These are phyloP conservation scores for Trametes hirsuta DNA, from an alignment of 1,284 basidiomycete genomes.

Conservation along the genomic window DNA sequence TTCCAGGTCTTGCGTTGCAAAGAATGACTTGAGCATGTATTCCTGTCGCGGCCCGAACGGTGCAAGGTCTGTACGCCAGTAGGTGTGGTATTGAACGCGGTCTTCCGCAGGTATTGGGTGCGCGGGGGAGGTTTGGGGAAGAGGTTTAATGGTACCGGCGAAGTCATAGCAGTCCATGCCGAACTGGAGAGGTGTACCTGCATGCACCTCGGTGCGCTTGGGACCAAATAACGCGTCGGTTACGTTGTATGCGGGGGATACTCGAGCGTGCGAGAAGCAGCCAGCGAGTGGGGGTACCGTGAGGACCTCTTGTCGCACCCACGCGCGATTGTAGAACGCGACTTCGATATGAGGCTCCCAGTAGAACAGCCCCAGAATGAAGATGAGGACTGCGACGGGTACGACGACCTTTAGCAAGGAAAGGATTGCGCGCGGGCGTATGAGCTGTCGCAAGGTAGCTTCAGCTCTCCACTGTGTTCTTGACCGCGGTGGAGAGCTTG, in stretches of 20 bases:
- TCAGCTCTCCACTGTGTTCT: background rate
- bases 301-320: slow-evolving; percentile 74
- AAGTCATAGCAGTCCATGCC: slow-evolving; percentile 90
- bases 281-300: slow-evolving; percentile 65
- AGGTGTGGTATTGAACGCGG: slow-evolving; percentile 79
- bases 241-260: slow-evolving; percentile 73
- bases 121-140: slow-evolving; percentile 4
- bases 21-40: slow-evolving; percentile 86
- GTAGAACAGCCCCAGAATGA: slow-evolving; percentile 51
- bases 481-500: background rate
- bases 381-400: slow-evolving; percentile 39
- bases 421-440: slow-evolving; percentile 24
- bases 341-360: slow-evolving; percentile 86
- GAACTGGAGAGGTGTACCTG: slow-evolving; percentile 74
- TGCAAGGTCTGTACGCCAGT: slow-evolving; percentile 87
- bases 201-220: slow-evolving; percentile 71
- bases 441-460: slow-evolving; percentile 5
- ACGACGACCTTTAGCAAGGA: slow-evolving; percentile 31
- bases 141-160: slow-evolving; percentile 45
- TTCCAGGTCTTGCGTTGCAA: slow-evolving; percentile 81
- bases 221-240: slow-evolving; percentile 62
- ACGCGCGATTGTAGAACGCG: slow-evolving; percentile 72
- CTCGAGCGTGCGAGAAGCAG: slow-evolving; percentile 67
- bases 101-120: slow-evolving; percentile 38
- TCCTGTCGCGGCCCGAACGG: slow-evolving; percentile 81